A percentile compares a stretch with the other conserved stretches of the same genome.
Conservation (phyloP, 257 asterid species). For the Solanum gracilifrons region DNA sequence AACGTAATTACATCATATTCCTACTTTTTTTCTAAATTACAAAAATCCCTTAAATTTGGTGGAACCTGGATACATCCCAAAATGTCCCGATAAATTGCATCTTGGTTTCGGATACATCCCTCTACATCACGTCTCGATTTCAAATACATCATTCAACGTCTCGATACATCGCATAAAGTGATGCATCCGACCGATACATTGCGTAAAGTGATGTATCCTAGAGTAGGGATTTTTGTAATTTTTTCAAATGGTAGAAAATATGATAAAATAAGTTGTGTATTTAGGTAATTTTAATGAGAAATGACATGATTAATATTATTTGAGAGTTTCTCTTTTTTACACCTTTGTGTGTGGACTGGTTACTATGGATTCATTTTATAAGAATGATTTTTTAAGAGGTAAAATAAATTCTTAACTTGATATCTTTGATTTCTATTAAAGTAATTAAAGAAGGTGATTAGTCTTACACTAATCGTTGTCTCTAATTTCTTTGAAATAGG, state of each 20-base stretch:
- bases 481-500: neutral
- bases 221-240: too few relatives aligned
- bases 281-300: neutral
- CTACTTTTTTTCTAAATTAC: too few relatives aligned
- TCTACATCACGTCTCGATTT: too few relatives aligned
- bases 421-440: neutral
- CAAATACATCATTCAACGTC: neutral
- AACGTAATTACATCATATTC: too few relatives aligned
- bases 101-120: too few relatives aligned
- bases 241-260: too few relatives aligned
- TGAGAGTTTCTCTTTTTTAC: neutral
- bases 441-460: neutral
- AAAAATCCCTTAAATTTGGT: neutral
- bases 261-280: neutral
- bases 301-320: too few relatives aligned
- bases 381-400: neutral
- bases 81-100: too few relatives aligned
- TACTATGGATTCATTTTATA: neutral
- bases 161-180: neutral
- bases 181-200: too few relatives aligned
- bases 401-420: neutral
- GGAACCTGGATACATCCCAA: neutral
- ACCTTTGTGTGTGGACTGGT: neutral
- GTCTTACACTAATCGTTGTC: neutral
- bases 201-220: too few relatives aligned